Percentiles rank a stretch among this genome's conserved stretches.
These are phyloP conservation scores for Ustilago trichophora DNA, from an alignment of 1,284 basidiomycete genomes.

Conservation along the genomic window DNA sequence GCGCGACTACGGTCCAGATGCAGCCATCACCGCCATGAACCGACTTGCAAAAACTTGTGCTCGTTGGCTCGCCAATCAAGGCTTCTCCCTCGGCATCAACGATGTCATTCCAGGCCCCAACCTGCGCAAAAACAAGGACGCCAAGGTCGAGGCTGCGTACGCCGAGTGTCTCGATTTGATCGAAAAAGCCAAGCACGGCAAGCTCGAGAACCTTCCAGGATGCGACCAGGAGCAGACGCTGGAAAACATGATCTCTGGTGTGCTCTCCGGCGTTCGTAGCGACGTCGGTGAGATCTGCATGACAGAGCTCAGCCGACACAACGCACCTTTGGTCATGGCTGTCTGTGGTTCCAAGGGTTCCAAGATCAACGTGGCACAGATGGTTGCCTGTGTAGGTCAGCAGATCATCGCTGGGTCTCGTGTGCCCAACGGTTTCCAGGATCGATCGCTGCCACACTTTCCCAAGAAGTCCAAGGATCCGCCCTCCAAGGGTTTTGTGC, in stretches of 20 bases:
- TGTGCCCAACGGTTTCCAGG: conserved; percentile 99
- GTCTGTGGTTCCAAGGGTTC: conserved; percentile 98
- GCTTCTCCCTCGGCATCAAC: conserved; percentile 97
- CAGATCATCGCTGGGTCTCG: conserved; percentile 98
- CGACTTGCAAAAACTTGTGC: conserved; percentile 94
- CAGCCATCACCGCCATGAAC: conserved; percentile 95
- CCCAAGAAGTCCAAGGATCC: conserved; percentile 97
- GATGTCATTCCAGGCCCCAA: conserved; percentile 95
- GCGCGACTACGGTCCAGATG: conserved; percentile 93
- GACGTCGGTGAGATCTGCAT: conserved; percentile 98
- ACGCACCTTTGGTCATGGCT: conserved; percentile 98
- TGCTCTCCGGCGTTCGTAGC: conserved; percentile 92
- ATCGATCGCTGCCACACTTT: conserved; percentile 97
- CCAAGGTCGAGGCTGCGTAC: conserved; percentile 88
- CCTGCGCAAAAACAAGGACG: conserved; percentile 82
- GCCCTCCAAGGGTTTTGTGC: conserved; percentile 96
- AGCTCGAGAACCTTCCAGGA: conserved; percentile 93
- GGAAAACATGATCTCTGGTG: conserved; percentile 92
- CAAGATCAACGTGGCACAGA: conserved; percentile 99
- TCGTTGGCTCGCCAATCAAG: conserved; percentile 93
- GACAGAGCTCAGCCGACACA: conserved; percentile 93
- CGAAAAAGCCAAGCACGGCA: conserved; percentile 86
- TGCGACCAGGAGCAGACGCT: conserved; percentile 97
- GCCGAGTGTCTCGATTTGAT: conserved; percentile 87
- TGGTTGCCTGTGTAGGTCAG: conserved; percentile 99